phyloP scores from a whole-genome alignment of 2,329 filamentous ascomycete genomes.

The Dothideomycetes sp. region DNA sequence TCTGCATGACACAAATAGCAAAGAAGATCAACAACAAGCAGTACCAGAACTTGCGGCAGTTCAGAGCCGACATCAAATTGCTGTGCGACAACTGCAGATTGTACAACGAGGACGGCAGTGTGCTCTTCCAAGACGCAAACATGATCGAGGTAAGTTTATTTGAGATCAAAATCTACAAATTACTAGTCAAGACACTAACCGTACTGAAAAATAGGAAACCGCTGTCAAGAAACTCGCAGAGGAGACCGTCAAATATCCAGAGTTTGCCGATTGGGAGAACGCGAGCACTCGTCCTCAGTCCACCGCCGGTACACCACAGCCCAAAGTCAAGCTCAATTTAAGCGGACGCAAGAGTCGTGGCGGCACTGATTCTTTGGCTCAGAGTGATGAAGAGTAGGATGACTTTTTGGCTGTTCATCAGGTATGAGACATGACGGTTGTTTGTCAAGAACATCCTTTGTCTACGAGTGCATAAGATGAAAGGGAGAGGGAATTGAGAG shows the following conservation, averaged over 20 bases:
- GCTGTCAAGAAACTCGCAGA: slow-evolving; percentile 45
- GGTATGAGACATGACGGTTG: no score
- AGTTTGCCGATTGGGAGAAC: slow-evolving; percentile 50
- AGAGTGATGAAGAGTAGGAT: slow-evolving; percentile 13
- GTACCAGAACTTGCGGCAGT: slow-evolving; percentile 70
- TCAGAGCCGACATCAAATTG: slow-evolving; percentile 72
- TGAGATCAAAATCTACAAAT: neutral
- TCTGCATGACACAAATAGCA: slow-evolving; percentile 92
- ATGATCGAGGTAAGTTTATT: slow-evolving; percentile 68
- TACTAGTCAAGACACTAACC: slow-evolving; percentile 1
- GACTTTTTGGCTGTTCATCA: no score
- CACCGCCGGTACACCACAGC: slow-evolving; percentile 54
- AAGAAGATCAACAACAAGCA: slow-evolving; percentile 94
- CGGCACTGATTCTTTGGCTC: slow-evolving; percentile 10
- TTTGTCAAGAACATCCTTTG: no score
- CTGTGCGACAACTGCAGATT: slow-evolving; percentile 87
- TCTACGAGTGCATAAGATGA: no score
- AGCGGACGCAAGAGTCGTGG: slow-evolving; percentile 39
- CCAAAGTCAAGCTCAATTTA: slow-evolving; percentile 60
- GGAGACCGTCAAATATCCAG: slow-evolving; percentile 45
- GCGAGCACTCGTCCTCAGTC: slow-evolving; percentile 34
- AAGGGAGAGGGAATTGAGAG: no score
- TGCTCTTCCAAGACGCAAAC: slow-evolving; percentile 86
- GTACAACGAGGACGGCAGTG: slow-evolving; percentile 92
- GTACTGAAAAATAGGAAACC: slow-evolving; percentile 33